phyloP scores from a whole-genome alignment of 2,329 filamentous ascomycete species.

The Botrytis sinoallii region DNA sequence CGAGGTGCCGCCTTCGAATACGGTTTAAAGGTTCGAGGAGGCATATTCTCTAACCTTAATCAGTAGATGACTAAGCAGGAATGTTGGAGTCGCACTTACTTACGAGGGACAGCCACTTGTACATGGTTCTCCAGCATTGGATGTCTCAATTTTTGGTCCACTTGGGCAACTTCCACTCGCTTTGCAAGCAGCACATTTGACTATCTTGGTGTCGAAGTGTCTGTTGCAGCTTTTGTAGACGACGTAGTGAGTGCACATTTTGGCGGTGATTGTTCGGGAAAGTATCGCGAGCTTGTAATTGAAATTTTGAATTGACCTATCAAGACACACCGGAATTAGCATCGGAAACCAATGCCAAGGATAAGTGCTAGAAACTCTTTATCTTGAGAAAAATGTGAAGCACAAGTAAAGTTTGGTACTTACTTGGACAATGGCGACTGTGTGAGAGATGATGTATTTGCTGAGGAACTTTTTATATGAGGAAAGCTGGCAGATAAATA shows the following conservation, averaged over 20 bases:
- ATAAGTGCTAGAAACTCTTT: background rate
- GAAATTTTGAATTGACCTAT: background rate
- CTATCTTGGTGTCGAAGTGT: background rate
- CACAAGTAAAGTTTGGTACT: conserved; percentile 5
- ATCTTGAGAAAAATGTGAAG: background rate
- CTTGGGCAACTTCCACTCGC: conserved; percentile 3
- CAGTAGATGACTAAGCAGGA: background rate
- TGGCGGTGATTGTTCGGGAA: background rate
- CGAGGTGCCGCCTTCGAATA: conserved; percentile 1
- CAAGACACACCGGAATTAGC: conserved; percentile 4
- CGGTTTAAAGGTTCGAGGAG: conserved; percentile 9
- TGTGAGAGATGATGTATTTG: background rate
- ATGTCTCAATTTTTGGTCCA: background rate
- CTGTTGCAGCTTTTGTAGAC: conserved; percentile 7
- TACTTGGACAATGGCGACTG: conserved; percentile 12
- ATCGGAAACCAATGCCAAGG: background rate
- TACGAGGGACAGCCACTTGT: conserved; percentile 14
- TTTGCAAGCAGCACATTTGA: background rate
- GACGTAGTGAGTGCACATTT: conserved; percentile 15
- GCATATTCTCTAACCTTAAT: conserved; percentile 4
- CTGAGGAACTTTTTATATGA: background rate
- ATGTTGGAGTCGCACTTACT: conserved; percentile 14
- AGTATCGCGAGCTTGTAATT: background rate
- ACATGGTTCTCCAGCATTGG: conserved; percentile 8
- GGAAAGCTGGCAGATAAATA: conserved; percentile 11